A percentile compares a stretch with the other conserved stretches of the same genome.
Evolutionary conservation across 2,329 filamentous ascomycete genomes (phyloP).

Genomic region (Plenodomus biglobosus): DNA sequence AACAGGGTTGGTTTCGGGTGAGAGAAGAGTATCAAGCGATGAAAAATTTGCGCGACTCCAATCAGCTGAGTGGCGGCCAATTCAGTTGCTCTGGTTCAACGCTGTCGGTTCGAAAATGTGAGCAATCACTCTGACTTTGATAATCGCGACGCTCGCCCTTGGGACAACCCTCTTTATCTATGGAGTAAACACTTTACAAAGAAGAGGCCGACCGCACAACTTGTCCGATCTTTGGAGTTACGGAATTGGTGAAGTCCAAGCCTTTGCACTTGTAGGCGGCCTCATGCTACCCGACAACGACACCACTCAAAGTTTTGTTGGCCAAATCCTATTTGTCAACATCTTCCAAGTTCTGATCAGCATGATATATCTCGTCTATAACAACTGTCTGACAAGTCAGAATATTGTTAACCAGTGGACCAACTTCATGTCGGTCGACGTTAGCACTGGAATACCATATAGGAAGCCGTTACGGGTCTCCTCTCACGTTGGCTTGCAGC

Average conservation of each 20-base stretch:
- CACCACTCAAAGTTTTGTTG: slow-evolving; percentile 5
- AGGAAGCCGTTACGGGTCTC: slow-evolving; percentile 5
- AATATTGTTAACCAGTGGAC: slow-evolving; percentile 52
- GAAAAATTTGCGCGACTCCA: neutral
- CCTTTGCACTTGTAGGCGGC: neutral
- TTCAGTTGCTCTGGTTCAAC: too few species aligned
- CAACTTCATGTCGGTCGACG: slow-evolving; percentile 25
- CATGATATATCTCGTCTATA: slow-evolving; percentile 51
- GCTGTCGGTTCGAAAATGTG: too few species aligned
- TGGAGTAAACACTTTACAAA: neutral
- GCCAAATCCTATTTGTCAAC: slow-evolving; percentile 48
- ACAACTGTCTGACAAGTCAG: slow-evolving; percentile 52
- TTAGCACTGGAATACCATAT: neutral
- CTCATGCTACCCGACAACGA: neutral
- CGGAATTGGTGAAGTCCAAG: neutral
- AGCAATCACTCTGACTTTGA: too few species aligned
- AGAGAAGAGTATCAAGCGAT: neutral
- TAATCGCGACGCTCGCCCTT: neutral
- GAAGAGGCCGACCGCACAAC: neutral
- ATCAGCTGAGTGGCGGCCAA: too few species aligned
- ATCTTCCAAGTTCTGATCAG: slow-evolving; percentile 51
- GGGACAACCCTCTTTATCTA: neutral
- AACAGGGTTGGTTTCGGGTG: too few species aligned
- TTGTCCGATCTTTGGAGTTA: neutral
- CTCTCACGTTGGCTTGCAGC: slow-evolving; percentile 5